phyloP scores from a whole-genome alignment of 768 basidiomycete species.

The Agaricus sinodeliciosus region DNA sequence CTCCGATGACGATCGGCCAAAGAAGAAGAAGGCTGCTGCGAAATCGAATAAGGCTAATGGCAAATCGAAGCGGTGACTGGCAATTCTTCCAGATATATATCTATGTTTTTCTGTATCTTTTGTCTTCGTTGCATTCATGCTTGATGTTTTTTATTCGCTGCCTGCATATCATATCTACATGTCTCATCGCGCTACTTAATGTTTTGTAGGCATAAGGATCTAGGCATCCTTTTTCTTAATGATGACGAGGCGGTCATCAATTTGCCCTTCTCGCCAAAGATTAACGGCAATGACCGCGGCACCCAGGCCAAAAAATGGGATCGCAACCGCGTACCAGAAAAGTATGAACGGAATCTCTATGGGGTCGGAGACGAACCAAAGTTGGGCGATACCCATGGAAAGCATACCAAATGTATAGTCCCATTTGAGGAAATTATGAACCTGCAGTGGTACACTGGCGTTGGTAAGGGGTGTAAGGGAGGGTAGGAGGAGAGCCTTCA shows the following conservation, averaged over 20 bases:
- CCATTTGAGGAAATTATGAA: constrained; percentile 45
- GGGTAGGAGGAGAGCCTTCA: constrained; percentile 31
- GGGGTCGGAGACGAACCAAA: constrained; percentile 39
- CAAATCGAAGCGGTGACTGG: constrained; percentile 30
- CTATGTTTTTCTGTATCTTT: neutral
- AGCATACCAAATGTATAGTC: constrained; percentile 33
- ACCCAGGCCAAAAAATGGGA: constrained; percentile 40
- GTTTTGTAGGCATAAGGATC: neutral
- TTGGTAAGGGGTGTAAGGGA: constrained; percentile 23
- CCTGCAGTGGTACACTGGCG: constrained; percentile 20
- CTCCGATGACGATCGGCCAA: constrained; percentile 42
- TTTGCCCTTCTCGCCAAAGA: constrained; percentile 40
- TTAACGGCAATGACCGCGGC: constrained; percentile 42
- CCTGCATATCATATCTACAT: constrained; percentile 8
- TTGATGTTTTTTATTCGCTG: constrained; percentile 6
- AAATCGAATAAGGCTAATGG: constrained; percentile 41
- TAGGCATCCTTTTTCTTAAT: constrained; percentile 6
- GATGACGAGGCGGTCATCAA: constrained; percentile 5
- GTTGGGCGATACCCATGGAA: constrained; percentile 35
- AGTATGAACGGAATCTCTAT: constrained; percentile 27
- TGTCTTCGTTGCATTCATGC: constrained; percentile 2
- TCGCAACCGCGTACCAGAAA: constrained; percentile 37
- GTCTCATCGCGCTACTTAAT: constrained; percentile 7
- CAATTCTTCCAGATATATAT: neutral
- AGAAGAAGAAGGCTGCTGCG: constrained; percentile 33